Evolutionary conservation across 148 eudicot species (phyloP), one percentile per base, ranked within the genome.

Genomic region (Vaccinium macrocarpon): DNA sequence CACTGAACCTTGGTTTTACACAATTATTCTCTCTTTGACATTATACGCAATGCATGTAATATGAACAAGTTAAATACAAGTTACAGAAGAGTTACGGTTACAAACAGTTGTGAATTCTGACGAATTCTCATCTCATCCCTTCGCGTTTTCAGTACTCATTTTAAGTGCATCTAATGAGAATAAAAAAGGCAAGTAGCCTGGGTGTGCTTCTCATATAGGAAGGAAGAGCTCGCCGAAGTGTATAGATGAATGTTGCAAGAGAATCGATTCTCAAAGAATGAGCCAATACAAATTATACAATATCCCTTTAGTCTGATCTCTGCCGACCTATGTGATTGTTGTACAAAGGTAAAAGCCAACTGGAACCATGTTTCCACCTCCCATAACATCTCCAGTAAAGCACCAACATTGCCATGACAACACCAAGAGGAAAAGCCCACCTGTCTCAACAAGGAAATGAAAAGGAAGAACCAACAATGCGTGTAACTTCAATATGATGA

Each of bases 351-450:
- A 96, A 86, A 62, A 89, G 83, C 95, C 95, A 92, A 55, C 87
- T 79, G 35, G 92, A 79, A 32, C 94, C 90, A 83, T 89, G 90
- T 88, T 91, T 93, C 90, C 91, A 89, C 88, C 94, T 93, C 71
- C 95, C 97, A 61, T 86, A 93, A 86, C 95, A 93, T 85, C 97
- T 95, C 99, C 98, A 97, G 85, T 97, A 97, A 7, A 92, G 88
- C 76, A 94, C 82, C 81, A 94, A 85, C 59, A 91, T 38, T 5
- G 86, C 88, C 10, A 84, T 86, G 38, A 93, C 56, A 42, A 89
- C 86, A 79, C 93, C 85, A 35, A 95, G 79, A 8, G 97, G 99
- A 73, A 93, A 89, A 18, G 98, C 99, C 99, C 99, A 96, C 94
- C 99, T 96, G 91, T 84, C 32, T 32, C 86, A 82, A 81, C 57